phyloP scores from a whole-genome alignment of 1,284 basidiomycete genomes.

The Apiotrichum veenhuisii region DNA sequence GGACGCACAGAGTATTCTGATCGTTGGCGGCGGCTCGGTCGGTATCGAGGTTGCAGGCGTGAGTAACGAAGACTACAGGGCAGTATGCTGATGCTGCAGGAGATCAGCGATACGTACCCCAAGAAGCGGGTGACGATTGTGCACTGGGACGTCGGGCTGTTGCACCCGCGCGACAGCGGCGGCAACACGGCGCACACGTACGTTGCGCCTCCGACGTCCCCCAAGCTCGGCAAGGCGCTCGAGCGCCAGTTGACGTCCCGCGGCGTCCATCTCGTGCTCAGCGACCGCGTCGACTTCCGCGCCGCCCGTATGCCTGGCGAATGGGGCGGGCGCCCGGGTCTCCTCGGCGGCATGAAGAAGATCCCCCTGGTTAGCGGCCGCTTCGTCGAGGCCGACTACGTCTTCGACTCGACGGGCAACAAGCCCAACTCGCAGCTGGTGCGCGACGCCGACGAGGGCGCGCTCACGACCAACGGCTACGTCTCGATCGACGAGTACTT shows the following conservation, averaged over 20 bases:
- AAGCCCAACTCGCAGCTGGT: constrained; percentile 47
- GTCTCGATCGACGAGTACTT: constrained; percentile 46
- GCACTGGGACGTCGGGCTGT: constrained; percentile 29
- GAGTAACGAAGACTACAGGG: no score
- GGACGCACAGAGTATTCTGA: constrained; percentile 39
- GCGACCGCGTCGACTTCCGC: constrained; percentile 37
- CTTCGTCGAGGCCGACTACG: constrained; percentile 47
- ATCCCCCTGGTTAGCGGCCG: constrained; percentile 41
- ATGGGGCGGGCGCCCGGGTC: constrained; percentile 36
- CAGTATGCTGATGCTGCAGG: constrained; percentile 13
- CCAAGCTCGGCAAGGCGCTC: constrained; percentile 38
- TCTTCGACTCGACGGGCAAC: constrained; percentile 51
- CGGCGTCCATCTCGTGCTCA: constrained; percentile 47
- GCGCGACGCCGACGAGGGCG: constrained; percentile 30
- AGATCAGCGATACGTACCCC: constrained; percentile 34
- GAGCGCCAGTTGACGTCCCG: constrained; percentile 35
- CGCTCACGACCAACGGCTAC: constrained; percentile 31
- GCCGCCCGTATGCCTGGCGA: constrained; percentile 18
- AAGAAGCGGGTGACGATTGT: constrained; percentile 25
- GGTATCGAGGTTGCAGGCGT: constrained; percentile 53
- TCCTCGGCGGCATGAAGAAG: constrained; percentile 29
- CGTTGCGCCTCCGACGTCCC: constrained; percentile 25
- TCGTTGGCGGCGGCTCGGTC: constrained; percentile 51
- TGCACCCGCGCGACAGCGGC: constrained; percentile 25
- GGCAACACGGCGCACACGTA: constrained; percentile 22